Conservation (phyloP, 2,329 filamentous ascomycete genomes). For the Fusarium gaditjirri region DNA sequence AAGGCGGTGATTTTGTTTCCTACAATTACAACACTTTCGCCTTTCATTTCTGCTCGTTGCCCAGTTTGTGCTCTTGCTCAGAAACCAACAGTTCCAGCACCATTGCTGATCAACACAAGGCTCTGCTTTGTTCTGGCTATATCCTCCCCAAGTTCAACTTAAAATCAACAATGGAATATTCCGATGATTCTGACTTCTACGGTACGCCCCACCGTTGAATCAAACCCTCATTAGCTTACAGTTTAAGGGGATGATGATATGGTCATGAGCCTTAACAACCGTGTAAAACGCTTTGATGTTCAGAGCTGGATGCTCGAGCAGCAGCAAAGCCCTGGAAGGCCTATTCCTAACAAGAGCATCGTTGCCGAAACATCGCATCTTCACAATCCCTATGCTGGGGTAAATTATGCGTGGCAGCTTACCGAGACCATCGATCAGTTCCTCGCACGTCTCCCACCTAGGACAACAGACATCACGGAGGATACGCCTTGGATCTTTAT, state of each 20-base stretch:
- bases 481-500: conserved; percentile 77
- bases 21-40: neutral
- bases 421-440: conserved; percentile 73
- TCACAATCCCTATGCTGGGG: conserved; percentile 69
- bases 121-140: neutral
- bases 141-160: neutral
- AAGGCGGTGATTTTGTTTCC: neutral
- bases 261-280: conserved; percentile 58
- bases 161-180: conserved; percentile 49
- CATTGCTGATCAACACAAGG: neutral
- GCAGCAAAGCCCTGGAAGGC: conserved; percentile 41
- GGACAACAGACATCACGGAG: conserved; percentile 61
- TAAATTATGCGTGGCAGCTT: conserved; percentile 68
- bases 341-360: conserved; percentile 36
- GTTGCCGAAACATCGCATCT: conserved; percentile 47
- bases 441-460: conserved; percentile 73
- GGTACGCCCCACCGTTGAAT: conserved; percentile 50
- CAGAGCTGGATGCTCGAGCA: conserved; percentile 55
- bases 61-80: neutral
- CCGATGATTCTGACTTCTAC: conserved; percentile 67
- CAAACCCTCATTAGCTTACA: conserved; percentile 18
- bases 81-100: neutral
- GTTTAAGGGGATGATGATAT: conserved; percentile 64
- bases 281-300: conserved; percentile 62
- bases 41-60: neutral